phyloP scores from a whole-genome alignment of 257 asterid genomes.

The Mitragyna speciosa region DNA sequence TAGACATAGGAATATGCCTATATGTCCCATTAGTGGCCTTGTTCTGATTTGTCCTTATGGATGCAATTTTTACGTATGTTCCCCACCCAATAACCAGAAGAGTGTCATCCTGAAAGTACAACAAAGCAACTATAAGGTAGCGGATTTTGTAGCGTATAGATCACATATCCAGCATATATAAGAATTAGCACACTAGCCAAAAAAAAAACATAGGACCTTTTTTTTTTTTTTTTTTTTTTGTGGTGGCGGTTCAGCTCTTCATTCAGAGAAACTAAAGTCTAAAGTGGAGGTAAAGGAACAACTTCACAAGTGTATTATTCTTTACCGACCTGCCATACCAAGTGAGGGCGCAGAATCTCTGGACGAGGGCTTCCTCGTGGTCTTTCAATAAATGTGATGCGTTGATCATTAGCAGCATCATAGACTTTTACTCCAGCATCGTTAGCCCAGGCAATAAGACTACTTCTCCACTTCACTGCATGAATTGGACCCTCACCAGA shows the following conservation, averaged over 20 bases:
- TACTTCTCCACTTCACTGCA: constrained; percentile 88
- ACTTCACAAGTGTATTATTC: not conserved
- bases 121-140: constrained; percentile 32
- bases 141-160: not conserved
- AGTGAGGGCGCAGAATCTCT: constrained; percentile 92
- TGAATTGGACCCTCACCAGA: constrained; percentile 99
- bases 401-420: constrained; percentile 93
- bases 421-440: constrained; percentile 95
- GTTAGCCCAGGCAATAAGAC: constrained; percentile 98
- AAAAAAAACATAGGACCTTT: not conserved
- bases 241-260: constrained; percentile 9
- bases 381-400: constrained; percentile 83
- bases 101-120: constrained; percentile 70
- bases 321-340: constrained; percentile 90
- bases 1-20: constrained; percentile 62
- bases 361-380: constrained; percentile 97
- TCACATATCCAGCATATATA: not conserved
- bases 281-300: not conserved
- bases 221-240: too few relatives aligned
- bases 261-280: constrained; percentile 4
- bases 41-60: constrained; percentile 66
- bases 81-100: constrained; percentile 99
- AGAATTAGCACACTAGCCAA: not conserved
- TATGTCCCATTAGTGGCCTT: constrained; percentile 61
- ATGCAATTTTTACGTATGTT: constrained; percentile 79